Evolutionary conservation across 129 eudicot genomes (phyloP).

Genomic region (carrot (Daucus carota)): DNA sequence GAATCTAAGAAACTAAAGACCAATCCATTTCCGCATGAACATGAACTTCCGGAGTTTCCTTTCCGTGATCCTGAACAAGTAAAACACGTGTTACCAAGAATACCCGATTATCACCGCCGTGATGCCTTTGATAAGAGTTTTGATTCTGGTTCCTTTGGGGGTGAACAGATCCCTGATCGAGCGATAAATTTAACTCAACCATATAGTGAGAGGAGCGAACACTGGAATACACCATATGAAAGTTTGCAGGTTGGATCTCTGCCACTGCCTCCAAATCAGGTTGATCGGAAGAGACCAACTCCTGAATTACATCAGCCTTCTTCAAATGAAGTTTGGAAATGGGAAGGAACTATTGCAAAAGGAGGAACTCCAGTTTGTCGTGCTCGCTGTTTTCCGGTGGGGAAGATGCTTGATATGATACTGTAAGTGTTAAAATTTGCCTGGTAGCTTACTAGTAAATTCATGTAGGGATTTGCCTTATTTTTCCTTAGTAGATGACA

Average conservation of each 20-base stretch:
- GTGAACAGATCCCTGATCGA: constrained; percentile 44
- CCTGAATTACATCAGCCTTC: constrained; percentile 46
- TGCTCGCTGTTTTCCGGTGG: constrained; percentile 96
- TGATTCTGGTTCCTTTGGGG: constrained; percentile 35
- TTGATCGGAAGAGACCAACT: constrained; percentile 44
- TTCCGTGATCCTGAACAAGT: constrained; percentile 50
- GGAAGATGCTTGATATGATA: constrained; percentile 63
- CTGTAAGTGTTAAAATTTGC: constrained; percentile 50
- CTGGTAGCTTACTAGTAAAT: not conserved
- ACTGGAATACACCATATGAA: constrained; percentile 35
- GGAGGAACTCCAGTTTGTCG: constrained; percentile 89
- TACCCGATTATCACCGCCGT: constrained; percentile 31
- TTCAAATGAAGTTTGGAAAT: constrained; percentile 63
- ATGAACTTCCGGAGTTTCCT: constrained; percentile 86
- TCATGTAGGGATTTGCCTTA: not conserved
- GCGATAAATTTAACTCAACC: constrained; percentile 34
- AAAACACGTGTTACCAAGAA: constrained; percentile 32
- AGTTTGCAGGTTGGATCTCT: constrained; percentile 28
- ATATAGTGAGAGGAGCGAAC: constrained; percentile 44
- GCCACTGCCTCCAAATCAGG: constrained; percentile 33
- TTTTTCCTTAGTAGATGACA: not conserved
- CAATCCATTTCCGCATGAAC: constrained; percentile 32
- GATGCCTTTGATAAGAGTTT: constrained; percentile 29
- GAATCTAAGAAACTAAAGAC: constrained; percentile 69
- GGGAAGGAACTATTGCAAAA: constrained; percentile 94